Evolutionary conservation across 495 filamentous ascomycete genomes (phyloP).

Genomic region (Aspergillus hancockii): DNA sequence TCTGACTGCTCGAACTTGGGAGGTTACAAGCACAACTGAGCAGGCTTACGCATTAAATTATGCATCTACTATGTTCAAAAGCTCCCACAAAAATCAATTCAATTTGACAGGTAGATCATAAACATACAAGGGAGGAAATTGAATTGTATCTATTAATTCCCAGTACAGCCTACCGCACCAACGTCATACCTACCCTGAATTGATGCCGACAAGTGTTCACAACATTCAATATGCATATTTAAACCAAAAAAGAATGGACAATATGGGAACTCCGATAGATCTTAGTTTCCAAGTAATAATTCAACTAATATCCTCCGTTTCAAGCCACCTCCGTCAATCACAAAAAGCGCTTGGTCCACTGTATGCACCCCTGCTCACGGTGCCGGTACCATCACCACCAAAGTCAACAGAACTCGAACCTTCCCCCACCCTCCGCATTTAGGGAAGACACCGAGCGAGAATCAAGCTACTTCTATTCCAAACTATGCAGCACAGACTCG

Average conservation of each 20-base stretch:
- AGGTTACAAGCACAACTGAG: too few relatives aligned
- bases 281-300: background rate
- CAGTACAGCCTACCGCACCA: too few relatives aligned
- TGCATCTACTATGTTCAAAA: background rate
- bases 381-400: too few relatives aligned
- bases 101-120: too few relatives aligned
- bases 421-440: background rate
- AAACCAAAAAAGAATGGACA: background rate
- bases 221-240: background rate
- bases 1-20: background rate
- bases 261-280: background rate
- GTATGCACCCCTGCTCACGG: too few relatives aligned
- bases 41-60: too few relatives aligned
- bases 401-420: too few relatives aligned
- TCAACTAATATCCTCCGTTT: too few relatives aligned
- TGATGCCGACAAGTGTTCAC: background rate
- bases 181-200: background rate
- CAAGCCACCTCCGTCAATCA: background rate
- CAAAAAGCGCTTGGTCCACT: background rate
- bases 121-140: too few relatives aligned
- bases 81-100: background rate
- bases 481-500: background rate
- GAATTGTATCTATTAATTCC: too few relatives aligned
- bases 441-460: background rate
- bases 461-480: background rate